Conservation (phyloP, 306 rosid species). For the Amphicarpaea edgeworthii region DNA sequence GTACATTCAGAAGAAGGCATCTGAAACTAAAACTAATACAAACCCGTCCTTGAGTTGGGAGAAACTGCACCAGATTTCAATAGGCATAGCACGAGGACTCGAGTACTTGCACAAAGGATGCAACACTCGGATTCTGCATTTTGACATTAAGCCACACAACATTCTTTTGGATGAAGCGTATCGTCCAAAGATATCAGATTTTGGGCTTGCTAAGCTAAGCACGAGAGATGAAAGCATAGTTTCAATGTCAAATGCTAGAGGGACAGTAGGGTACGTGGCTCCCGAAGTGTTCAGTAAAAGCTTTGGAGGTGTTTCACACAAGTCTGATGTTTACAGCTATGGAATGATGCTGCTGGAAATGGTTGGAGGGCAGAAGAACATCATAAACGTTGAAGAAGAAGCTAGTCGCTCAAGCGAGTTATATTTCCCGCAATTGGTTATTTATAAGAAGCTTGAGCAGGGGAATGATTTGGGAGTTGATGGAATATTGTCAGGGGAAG, state of each 20-base stretch:
- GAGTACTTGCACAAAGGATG: constrained; percentile 57
- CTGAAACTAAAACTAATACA: background rate
- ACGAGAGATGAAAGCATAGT: constrained; percentile 49
- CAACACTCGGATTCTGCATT: constrained; percentile 50
- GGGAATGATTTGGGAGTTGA: constrained; percentile 45
- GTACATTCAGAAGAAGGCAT: constrained; percentile 36
- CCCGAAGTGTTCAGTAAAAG: constrained; percentile 52
- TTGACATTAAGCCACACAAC: constrained; percentile 54
- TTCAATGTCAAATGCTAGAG: constrained; percentile 57
- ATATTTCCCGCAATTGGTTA: constrained; percentile 56
- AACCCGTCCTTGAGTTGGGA: constrained; percentile 46
- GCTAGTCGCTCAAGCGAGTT: constrained; percentile 48
- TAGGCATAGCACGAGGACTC: constrained; percentile 49
- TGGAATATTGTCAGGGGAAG: constrained; percentile 5
- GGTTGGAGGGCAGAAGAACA: constrained; percentile 59
- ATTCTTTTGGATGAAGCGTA: constrained; percentile 49
- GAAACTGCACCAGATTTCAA: constrained; percentile 44
- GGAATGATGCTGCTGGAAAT: constrained; percentile 56
- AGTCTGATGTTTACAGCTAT: constrained; percentile 60
- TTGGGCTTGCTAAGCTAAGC: constrained; percentile 54
- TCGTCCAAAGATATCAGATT: constrained; percentile 50
- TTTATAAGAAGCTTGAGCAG: constrained; percentile 49
- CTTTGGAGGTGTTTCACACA: constrained; percentile 60
- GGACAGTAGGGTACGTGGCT: constrained; percentile 54
- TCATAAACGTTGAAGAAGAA: constrained; percentile 14